Evolutionary conservation across 805 yeast species (phyloP).

Genomic region (Candida saitoana): DNA sequence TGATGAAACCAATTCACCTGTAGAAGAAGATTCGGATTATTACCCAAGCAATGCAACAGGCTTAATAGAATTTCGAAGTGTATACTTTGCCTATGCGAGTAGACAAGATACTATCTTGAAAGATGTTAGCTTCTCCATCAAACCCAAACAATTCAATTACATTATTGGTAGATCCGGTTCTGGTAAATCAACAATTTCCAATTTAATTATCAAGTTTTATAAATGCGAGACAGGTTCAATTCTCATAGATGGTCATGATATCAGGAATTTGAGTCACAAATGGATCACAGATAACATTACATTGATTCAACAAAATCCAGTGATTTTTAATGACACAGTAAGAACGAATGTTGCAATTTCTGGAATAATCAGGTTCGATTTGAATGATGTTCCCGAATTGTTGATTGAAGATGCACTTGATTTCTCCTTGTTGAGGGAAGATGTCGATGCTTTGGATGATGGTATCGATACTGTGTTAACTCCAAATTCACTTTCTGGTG

Average conservation of each 20-base stretch:
- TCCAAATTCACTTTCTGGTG: slow-evolving; percentile 65
- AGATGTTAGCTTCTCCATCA: slow-evolving; percentile 35
- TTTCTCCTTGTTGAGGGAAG: slow-evolving; percentile 48
- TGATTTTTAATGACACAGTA: slow-evolving; percentile 61
- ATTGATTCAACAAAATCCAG: slow-evolving; percentile 67
- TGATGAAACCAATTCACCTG: slow-evolving; percentile 9
- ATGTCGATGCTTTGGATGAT: slow-evolving; percentile 46
- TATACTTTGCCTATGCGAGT: slow-evolving; percentile 61
- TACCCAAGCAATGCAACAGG: slow-evolving; percentile 33
- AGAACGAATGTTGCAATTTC: slow-evolving; percentile 62
- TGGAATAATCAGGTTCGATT: slow-evolving; percentile 15
- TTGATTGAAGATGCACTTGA: slow-evolving; percentile 41
- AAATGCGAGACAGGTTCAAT: slow-evolving; percentile 50
- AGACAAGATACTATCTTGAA: slow-evolving; percentile 49
- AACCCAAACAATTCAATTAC: slow-evolving; percentile 47
- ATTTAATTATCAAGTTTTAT: slow-evolving; percentile 61
- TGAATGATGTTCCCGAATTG: slow-evolving; percentile 16
- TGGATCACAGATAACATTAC: slow-evolving; percentile 66
- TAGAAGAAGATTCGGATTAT: slow-evolving; percentile 4
- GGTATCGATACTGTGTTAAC: slow-evolving; percentile 56
- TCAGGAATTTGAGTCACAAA: slow-evolving; percentile 36
- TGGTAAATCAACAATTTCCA: slow-evolving; percentile 83
- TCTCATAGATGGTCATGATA: slow-evolving; percentile 49
- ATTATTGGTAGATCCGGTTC: slow-evolving; percentile 88
- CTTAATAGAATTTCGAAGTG: slow-evolving; percentile 49